Conservation (phyloP, 331 rosid genomes). For the Phaseolus coccineus region DNA sequence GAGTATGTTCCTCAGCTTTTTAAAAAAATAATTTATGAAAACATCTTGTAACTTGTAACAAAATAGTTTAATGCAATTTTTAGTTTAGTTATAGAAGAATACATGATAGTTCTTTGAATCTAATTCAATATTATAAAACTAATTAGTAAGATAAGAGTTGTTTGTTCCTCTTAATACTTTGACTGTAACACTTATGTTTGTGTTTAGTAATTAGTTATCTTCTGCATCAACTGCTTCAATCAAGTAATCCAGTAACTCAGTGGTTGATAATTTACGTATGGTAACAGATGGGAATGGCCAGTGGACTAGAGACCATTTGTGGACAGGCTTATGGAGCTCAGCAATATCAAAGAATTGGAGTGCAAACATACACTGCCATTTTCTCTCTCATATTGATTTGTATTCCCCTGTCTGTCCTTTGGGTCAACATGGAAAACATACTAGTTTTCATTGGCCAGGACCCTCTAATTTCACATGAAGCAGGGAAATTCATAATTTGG, state of each 20-base stretch:
- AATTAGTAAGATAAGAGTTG: background rate
- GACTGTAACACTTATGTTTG: background rate
- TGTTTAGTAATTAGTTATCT: conserved; percentile 3
- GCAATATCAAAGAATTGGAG: conserved; percentile 63
- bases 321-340: conserved; percentile 83
- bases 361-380: conserved; percentile 66
- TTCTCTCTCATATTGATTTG: conserved; percentile 54
- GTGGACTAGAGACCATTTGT: conserved; percentile 75
- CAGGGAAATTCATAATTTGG: conserved; percentile 63
- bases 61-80: background rate
- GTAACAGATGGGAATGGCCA: conserved; percentile 68
- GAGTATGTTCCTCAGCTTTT: too few relatives aligned
- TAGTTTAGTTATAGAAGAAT: background rate
- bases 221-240: background rate
- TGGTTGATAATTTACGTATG: conserved; percentile 3
- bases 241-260: background rate
- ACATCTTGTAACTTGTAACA: background rate
- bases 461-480: conserved; percentile 69
- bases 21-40: background rate
- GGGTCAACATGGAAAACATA: conserved; percentile 61
- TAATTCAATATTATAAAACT: too few relatives aligned
- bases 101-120: too few relatives aligned
- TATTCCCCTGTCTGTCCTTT: conserved; percentile 57
- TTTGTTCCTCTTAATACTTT: background rate
- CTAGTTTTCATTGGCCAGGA: conserved; percentile 68